A percentile compares a stretch with the other conserved stretches of the same genome.
phyloP scores from a whole-genome alignment of 768 basidiomycete genomes.

The Suillus alpinus region DNA sequence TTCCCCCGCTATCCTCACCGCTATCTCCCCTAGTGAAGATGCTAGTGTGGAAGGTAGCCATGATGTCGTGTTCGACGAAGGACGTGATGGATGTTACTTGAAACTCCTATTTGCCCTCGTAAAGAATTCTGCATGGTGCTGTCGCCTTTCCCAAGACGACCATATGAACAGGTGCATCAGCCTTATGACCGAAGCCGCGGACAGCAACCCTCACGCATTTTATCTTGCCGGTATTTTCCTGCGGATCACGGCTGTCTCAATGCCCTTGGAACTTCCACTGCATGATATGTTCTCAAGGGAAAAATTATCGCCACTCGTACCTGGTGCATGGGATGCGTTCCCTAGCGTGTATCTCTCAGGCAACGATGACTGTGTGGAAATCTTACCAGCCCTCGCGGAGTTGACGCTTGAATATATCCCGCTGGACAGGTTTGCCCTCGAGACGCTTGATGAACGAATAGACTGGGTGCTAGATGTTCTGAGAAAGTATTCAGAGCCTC shows the following conservation, averaged over 20 bases:
- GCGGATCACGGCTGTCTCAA: not conserved
- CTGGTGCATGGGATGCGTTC: constrained; percentile 2
- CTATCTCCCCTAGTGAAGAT: constrained; percentile 1
- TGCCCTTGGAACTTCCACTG: not conserved
- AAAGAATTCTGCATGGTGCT: not conserved
- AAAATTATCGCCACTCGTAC: not conserved
- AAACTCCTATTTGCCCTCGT: not conserved
- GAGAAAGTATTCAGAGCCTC: constrained; percentile 2
- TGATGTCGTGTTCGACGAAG: not conserved
- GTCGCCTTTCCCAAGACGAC: not conserved
- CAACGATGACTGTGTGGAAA: constrained; percentile 2
- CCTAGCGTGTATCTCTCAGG: constrained; percentile 4
- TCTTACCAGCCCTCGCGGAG: not conserved
- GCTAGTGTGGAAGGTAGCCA: not conserved
- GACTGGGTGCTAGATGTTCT: constrained; percentile 2
- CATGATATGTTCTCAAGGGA: not conserved
- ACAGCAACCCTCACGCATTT: constrained; percentile 1
- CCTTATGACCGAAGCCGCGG: not conserved
- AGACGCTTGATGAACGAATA: not conserved
- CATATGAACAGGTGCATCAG: not conserved
- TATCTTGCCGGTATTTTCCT: not conserved
- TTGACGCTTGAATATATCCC: constrained; percentile 1
- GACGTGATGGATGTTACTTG: constrained; percentile 1
- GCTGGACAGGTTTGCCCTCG: not conserved
- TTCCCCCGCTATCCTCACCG: constrained; percentile 2